Evolutionary conservation across 2,329 filamentous ascomycete genomes (phyloP), one percentile per base, ranked within the genome.

Genomic region (Penicillium sp.): DNA sequence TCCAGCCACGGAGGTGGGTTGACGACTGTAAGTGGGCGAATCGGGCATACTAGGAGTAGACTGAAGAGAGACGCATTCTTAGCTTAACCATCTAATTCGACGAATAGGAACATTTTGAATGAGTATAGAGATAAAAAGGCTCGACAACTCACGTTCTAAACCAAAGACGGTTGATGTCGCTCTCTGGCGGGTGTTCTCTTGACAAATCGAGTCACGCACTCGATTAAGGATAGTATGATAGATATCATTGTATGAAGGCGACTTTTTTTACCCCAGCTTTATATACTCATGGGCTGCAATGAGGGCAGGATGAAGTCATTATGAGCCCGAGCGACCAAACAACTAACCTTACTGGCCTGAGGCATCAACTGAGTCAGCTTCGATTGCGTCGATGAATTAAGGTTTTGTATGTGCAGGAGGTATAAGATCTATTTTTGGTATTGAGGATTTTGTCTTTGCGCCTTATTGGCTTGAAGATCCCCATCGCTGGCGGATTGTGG

Each of bases 231-330:
- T 29, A 52, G 24, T 5, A 52, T 37, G n/a, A 52, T 32, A 7
- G 50, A 44, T n/a, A 52, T 13, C 50, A 52, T 52, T 2, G 1
- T 27, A 10, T n/a, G 3, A 20, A 15, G 21, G 12, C 9, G 17
- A 24, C 20, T 8, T 24, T 12, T 3, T 7, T 29, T 26, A 15
- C 10, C 8, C 15, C 29, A 12, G 5, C 5, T 40, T 45, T 47
- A 48, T 51, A 53, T 53, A 43, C 20, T 51, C 49, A 49, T 52
- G 41, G 40, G 21, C 34, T 17, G 17, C 33, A 26, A 32, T 49
- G 32, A 30, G 29, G n/a, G 24, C 23, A 23, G 29, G 37, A 55
- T 59, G 57, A 59, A 56, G 55, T 59, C 57, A 59, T 56, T 30
- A 59, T 59, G 57, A 59, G 37, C 15, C 17, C 27, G 30, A 17